A percentile compares a stretch with the other conserved stretches of the same genome.
Conservation (phyloP, 2,329 filamentous ascomycete species). For the Paecilomyces dactylethromorphus region DNA sequence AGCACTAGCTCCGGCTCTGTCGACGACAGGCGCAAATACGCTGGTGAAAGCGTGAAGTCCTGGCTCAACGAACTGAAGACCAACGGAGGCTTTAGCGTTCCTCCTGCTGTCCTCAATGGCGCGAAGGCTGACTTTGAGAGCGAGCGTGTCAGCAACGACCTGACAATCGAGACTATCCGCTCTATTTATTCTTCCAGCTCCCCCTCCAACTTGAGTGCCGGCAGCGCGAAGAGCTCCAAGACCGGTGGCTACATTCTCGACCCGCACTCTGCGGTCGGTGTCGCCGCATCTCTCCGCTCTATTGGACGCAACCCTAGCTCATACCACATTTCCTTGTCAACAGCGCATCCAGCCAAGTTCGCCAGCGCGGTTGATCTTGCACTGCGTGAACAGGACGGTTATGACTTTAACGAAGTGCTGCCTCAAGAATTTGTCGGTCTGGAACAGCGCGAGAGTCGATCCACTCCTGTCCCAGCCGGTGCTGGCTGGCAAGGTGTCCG, state of each 20-base stretch:
- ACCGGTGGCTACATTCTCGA: constrained; percentile 74
- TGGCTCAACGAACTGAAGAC: constrained; percentile 80
- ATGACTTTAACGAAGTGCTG: constrained; percentile 71
- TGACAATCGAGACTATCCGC: constrained; percentile 64
- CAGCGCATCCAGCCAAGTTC: constrained; percentile 95
- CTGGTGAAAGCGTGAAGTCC: constrained; percentile 64
- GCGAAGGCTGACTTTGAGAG: constrained; percentile 74
- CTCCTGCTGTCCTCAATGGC: constrained; percentile 61
- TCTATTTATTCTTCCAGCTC: constrained; percentile 51
- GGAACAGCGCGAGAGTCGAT: constrained; percentile 66
- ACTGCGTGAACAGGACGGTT: constrained; percentile 62
- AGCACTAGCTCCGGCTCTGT: constrained; percentile 43
- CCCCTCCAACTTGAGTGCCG: constrained; percentile 33
- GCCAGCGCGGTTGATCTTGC: constrained; percentile 76
- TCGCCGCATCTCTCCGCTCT: constrained; percentile 68
- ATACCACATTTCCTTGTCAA: constrained; percentile 77
- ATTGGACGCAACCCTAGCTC: constrained; percentile 47
- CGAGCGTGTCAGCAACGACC: constrained; percentile 58
- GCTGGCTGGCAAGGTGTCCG: constrained; percentile 67
- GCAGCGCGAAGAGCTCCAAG: constrained; percentile 28
- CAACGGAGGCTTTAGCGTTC: constrained; percentile 76
- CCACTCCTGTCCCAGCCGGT: constrained; percentile 59
- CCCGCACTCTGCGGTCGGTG: constrained; percentile 84
- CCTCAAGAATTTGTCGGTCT: constrained; percentile 77
- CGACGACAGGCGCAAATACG: constrained; percentile 41